Evolutionary conservation across 164 flowering plant species (phyloP).

Genomic region (Protea cynaroides): DNA sequence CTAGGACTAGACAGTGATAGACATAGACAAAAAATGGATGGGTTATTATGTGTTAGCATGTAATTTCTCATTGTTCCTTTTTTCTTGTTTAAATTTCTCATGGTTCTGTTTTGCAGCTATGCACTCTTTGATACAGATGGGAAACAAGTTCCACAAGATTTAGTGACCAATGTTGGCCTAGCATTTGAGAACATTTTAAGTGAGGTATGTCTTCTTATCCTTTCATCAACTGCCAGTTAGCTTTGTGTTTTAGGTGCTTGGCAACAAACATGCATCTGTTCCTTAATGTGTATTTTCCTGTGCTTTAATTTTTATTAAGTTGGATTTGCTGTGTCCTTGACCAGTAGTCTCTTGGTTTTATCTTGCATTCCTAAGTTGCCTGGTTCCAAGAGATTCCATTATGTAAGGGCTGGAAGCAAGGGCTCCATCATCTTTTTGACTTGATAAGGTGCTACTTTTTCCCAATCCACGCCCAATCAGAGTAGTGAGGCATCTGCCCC

Average conservation of each 20-base stretch:
- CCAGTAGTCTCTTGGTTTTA: no score
- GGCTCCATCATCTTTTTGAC: no score
- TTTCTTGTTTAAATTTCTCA: neutral
- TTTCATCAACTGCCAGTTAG: neutral
- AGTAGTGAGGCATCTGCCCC: no score
- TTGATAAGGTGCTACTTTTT: no score
- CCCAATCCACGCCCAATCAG: no score
- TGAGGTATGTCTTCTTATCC: conserved; percentile 46
- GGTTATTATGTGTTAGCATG: neutral
- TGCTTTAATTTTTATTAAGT: neutral
- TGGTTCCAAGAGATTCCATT: no score
- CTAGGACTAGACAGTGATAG: neutral
- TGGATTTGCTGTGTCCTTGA: no score
- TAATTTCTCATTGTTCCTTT: neutral
- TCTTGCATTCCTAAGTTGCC: no score
- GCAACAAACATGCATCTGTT: no score
- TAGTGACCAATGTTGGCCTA: conserved; percentile 72
- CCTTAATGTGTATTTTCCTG: neutral
- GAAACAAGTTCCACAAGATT: conserved; percentile 64
- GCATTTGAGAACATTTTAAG: conserved; percentile 63
- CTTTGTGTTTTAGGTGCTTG: neutral
- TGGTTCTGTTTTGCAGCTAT: conserved; percentile 44
- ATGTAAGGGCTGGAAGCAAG: no score
- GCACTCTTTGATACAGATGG: conserved; percentile 89
- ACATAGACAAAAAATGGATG: neutral